Evolutionary conservation across 306 rosid genomes (phyloP).

Genomic region (Glycine tomentella): DNA sequence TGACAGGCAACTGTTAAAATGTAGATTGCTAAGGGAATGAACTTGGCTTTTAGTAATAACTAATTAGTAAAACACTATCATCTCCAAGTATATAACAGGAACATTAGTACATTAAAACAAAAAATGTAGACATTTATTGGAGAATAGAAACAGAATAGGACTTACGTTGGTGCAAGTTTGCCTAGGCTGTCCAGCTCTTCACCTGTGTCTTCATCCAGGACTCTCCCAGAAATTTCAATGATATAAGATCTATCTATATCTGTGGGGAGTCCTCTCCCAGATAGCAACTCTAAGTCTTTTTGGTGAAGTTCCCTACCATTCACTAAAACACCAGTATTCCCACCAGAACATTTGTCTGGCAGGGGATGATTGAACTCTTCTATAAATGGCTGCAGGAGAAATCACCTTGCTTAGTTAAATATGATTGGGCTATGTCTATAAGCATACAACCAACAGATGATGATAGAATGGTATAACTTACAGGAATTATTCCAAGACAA

Average conservation of each 20-base stretch:
- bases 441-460: constrained; percentile 18
- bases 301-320: constrained; percentile 95
- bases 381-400: constrained; percentile 83
- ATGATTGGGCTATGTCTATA: constrained; percentile 8
- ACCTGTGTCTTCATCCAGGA: constrained; percentile 89
- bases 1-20: constrained; percentile 7
- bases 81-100: constrained; percentile 31
- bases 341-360: constrained; percentile 85
- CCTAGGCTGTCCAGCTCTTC: constrained; percentile 97
- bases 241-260: constrained; percentile 79
- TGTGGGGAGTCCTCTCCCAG: constrained; percentile 85
- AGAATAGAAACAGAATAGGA: constrained; percentile 14
- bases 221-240: constrained; percentile 90
- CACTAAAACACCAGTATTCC: constrained; percentile 81
- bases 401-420: constrained; percentile 34
- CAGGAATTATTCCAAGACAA: constrained; percentile 95
- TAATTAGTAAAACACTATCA: constrained; percentile 29
- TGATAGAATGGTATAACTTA: constrained; percentile 58
- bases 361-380: constrained; percentile 87
- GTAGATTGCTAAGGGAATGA: not conserved
- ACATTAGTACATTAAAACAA: constrained; percentile 9
- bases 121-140: not conserved
- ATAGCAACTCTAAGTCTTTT: constrained; percentile 87
- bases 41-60: constrained; percentile 6
- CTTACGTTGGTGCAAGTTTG: constrained; percentile 99